Base-by-base conservation (phyloP, 495 filamentous ascomycete genomes). In the Penicillium antarcticum region DNA sequence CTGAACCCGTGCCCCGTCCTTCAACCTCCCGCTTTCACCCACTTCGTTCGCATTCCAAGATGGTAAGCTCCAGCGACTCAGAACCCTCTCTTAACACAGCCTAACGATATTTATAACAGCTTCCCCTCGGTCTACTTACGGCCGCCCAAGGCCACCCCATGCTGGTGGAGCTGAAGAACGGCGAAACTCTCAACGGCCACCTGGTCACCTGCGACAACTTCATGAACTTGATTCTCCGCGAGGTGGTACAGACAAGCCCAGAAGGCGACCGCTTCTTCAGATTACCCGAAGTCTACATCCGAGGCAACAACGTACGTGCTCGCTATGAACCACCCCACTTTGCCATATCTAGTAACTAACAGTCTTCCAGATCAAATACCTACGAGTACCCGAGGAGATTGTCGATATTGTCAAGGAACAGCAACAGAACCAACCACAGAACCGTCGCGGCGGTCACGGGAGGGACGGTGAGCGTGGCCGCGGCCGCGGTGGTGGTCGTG, bases 101-200 rank as follows among this genome's bases (percentile, higher is more conserved):
- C 55, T 64, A 26, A 64, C 11, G 5, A 18, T 4, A 16, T 26
- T 24, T 5, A 3, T 19, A 1, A 8, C 36, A 97, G 94, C 75
- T 98, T 52, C 94, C 94, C 52, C 80, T 97, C 55, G 95, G 92
- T 48, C 86, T 98, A 31, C 78, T 98, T 34, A 96, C 86, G 51
- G 94, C 92, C 62, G 92, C 94, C 47, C 90, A 96, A 77, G 95
- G 95, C 81, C 90, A 95, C 72, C 92, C 92, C 11, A 97, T 98
- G 91, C 88, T 97, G 45, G 94, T 98, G 37, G 94, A 98, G 79
- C 88, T 98, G 55, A 98, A 98, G 79, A 96, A 92, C 60, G 95
- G 94, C 70, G 95, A 97, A 69, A 97, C 92, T 0, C 78, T 97
- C 42, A 98, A 97, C 72, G 94, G 94, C 57, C 91, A 95, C 65